Evolutionary conservation across 495 filamentous ascomycete species (phyloP).

Genomic region (Schizothecium vesticola): DNA sequence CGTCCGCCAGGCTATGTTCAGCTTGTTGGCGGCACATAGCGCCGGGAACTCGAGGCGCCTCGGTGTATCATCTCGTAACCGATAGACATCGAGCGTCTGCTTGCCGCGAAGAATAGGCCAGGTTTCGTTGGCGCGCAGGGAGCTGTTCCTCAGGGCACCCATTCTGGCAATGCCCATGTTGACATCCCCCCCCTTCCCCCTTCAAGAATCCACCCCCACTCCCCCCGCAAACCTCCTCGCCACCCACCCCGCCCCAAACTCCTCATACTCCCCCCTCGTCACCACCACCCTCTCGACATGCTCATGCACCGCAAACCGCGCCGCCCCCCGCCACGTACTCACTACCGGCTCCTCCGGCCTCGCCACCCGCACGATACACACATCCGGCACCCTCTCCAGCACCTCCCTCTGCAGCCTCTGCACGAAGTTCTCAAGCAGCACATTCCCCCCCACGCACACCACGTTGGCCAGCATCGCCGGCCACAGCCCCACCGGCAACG

Average conservation of each 20-base stretch:
- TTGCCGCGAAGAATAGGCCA: not conserved
- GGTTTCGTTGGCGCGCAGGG: not conserved
- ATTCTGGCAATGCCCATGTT: no score
- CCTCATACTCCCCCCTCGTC: constrained; percentile 83
- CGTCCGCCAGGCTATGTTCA: not conserved
- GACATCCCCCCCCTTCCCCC: not conserved
- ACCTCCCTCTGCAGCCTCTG: constrained; percentile 76
- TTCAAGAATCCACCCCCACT: constrained; percentile 22
- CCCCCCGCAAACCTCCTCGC: constrained; percentile 60
- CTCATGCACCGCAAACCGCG: constrained; percentile 63
- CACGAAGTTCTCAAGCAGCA: constrained; percentile 73
- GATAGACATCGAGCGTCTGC: not conserved
- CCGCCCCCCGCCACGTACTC: constrained; percentile 80
- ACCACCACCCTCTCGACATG: constrained; percentile 61
- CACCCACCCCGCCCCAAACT: constrained; percentile 75
- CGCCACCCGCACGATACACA: constrained; percentile 69
- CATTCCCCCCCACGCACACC: constrained; percentile 82
- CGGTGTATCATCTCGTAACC: not conserved
- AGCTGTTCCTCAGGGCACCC: no score
- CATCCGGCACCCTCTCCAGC: constrained; percentile 64
- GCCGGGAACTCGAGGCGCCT: not conserved
- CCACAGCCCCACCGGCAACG: constrained; percentile 69
- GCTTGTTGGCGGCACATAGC: not conserved
- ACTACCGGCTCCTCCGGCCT: constrained; percentile 69
- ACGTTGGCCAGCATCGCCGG: constrained; percentile 80